Conservation (phyloP, 306 rosid genomes). For the Hippophae gyantsensis region DNA sequence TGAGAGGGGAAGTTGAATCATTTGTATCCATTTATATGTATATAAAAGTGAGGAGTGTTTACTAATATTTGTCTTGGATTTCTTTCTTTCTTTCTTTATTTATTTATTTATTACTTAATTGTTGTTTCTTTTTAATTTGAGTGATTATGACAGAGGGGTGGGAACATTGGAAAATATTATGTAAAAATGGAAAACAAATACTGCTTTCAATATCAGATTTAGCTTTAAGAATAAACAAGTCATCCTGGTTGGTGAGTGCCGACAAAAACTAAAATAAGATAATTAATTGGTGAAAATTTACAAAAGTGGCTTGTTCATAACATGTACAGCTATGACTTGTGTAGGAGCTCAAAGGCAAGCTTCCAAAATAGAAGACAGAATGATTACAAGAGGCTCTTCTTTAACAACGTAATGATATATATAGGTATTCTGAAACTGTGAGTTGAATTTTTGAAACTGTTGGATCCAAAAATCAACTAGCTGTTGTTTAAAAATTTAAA, state of each 20-base stretch:
- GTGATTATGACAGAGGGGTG: not conserved
- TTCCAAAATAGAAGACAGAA: too few species aligned
- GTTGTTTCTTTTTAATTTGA: conserved; percentile 1
- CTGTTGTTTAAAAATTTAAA: too few species aligned
- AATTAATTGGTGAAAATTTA: not conserved
- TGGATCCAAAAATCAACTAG: too few species aligned
- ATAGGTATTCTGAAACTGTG: too few species aligned
- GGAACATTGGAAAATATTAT: not conserved
- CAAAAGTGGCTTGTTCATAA: too few species aligned
- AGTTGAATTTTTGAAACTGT: too few species aligned
- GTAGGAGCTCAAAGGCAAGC: too few species aligned
- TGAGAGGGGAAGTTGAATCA: conserved; percentile 41
- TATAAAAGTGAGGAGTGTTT: conserved; percentile 61
- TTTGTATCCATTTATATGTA: conserved; percentile 65
- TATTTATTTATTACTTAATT: not conserved
- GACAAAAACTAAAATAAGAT: conserved; percentile 3
- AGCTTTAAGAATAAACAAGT: conserved; percentile 33
- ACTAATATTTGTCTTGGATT: conserved; percentile 21
- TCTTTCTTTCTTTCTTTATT: not conserved
- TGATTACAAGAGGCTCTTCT: too few species aligned
- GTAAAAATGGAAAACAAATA: conserved; percentile 4
- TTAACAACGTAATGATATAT: too few species aligned
- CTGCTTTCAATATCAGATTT: conserved; percentile 28
- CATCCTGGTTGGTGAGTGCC: conserved; percentile 24
- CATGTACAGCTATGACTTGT: too few species aligned